Evolutionary conservation across 1,284 basidiomycete genomes (phyloP).

Genomic region (Phlebopus sp.): DNA sequence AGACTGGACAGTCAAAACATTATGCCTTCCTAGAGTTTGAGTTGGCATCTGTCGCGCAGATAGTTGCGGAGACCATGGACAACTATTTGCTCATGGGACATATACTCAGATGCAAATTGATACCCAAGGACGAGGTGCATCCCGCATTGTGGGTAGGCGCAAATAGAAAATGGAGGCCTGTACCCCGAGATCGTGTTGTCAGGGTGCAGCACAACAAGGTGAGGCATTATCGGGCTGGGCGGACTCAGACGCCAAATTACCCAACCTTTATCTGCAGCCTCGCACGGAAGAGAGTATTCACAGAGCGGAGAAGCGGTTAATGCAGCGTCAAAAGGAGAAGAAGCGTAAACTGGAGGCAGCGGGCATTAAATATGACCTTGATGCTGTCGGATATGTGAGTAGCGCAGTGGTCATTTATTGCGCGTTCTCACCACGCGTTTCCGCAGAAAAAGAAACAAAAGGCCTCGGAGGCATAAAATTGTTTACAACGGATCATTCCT

Average conservation of each 20-base stretch:
- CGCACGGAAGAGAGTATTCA: constrained; percentile 74
- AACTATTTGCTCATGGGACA: constrained; percentile 97
- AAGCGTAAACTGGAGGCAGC: constrained; percentile 77
- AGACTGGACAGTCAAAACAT: constrained; percentile 96
- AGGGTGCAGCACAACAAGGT: constrained; percentile 83
- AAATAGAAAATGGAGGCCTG: constrained; percentile 82
- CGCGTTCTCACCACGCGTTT: background rate
- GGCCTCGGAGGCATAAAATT: constrained; percentile 10
- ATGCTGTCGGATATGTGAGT: constrained; percentile 68
- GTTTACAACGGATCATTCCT: background rate
- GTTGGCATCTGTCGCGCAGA: constrained; percentile 85
- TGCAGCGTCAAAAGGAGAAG: constrained; percentile 77
- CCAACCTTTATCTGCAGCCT: constrained; percentile 41
- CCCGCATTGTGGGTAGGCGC: constrained; percentile 97
- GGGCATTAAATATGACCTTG: constrained; percentile 91
- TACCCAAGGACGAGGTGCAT: constrained; percentile 87
- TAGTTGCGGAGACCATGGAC: constrained; percentile 98
- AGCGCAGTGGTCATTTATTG: background rate
- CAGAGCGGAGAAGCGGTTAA: constrained; percentile 66
- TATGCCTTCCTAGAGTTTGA: constrained; percentile 97
- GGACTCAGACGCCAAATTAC: background rate
- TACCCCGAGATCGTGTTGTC: constrained; percentile 75
- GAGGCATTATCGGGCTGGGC: constrained; percentile 11
- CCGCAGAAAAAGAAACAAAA: constrained; percentile 31
- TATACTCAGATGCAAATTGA: constrained; percentile 84